phyloP scores from a whole-genome alignment of 768 basidiomycete species.

The Dioszegia crocea region DNA sequence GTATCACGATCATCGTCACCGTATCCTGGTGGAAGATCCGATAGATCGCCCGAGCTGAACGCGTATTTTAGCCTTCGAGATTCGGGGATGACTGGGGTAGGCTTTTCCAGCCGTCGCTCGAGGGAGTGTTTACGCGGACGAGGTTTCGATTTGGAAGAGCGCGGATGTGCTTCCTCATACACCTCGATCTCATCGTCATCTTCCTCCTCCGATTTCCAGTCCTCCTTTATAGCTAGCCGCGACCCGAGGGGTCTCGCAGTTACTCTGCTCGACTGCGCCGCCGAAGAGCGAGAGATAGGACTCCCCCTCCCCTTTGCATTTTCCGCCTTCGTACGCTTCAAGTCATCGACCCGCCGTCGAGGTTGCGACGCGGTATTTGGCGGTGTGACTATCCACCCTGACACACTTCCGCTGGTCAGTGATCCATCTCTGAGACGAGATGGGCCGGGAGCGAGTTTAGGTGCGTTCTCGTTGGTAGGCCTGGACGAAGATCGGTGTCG shows the following conservation, averaged over 20 bases:
- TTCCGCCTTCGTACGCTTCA: not conserved
- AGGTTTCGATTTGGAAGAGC: not conserved
- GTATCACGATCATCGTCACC: not conserved
- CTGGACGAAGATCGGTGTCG: conserved; percentile 7
- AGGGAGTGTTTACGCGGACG: not conserved
- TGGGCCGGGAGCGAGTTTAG: not conserved
- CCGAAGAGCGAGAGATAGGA: not conserved
- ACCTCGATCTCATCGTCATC: conserved; percentile 7
- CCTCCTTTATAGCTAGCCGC: not conserved
- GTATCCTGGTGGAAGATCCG: conserved; percentile 7
- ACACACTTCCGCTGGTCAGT: not conserved
- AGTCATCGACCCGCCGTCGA: not conserved
- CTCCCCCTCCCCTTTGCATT: not conserved
- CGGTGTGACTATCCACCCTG: conserved; percentile 19
- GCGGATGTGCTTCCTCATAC: not conserved
- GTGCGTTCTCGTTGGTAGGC: conserved; percentile 4
- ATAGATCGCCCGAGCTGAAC: conserved; percentile 9
- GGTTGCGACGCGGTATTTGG: conserved; percentile 12
- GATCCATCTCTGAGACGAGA: not conserved
- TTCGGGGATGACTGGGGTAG: not conserved
- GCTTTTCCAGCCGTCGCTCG: not conserved
- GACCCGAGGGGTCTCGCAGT: not conserved
- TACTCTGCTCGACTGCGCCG: not conserved
- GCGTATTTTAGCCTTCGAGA: not conserved
- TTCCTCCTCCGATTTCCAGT: conserved; percentile 11